Evolutionary conservation across 2,329 filamentous ascomycete genomes (phyloP).

Genomic region (Aureobasidium mangrovei): DNA sequence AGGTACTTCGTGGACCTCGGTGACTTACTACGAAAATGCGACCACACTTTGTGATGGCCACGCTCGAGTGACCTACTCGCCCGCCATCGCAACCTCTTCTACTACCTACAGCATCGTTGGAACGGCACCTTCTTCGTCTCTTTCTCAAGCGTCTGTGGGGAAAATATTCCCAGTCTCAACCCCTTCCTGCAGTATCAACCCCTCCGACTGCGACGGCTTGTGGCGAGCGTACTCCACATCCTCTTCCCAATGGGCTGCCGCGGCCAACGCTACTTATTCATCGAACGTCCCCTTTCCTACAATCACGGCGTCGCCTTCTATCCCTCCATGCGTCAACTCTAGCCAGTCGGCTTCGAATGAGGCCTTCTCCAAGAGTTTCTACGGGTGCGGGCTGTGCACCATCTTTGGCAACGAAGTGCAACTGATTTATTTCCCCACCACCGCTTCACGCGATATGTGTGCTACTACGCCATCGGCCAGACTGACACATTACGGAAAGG

Average conservation of each 20-base stretch:
- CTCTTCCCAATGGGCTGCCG: slow-evolving; percentile 8
- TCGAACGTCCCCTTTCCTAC: not conserved
- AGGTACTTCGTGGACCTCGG: slow-evolving; percentile 15
- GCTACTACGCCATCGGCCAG: slow-evolving; percentile 21
- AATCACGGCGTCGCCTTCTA: slow-evolving; percentile 19
- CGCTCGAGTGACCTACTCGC: slow-evolving; percentile 22
- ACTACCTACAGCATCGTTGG: slow-evolving; percentile 14
- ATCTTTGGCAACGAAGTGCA: slow-evolving; percentile 25
- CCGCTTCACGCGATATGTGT: slow-evolving; percentile 23
- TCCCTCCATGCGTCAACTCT: slow-evolving; percentile 20
- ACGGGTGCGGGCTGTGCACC: slow-evolving; percentile 25
- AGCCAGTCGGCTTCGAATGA: slow-evolving; percentile 16
- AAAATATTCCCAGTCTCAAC: slow-evolving; percentile 17
- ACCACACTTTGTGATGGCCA: slow-evolving; percentile 26
- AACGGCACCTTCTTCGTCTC: slow-evolving; percentile 14
- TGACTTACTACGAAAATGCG: slow-evolving; percentile 23
- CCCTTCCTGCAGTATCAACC: slow-evolving; percentile 21
- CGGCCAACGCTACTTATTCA: slow-evolving; percentile 13
- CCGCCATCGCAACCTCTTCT: slow-evolving; percentile 19
- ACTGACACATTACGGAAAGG: slow-evolving; percentile 20
- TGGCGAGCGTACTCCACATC: slow-evolving; percentile 23
- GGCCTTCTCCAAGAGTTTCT: slow-evolving; percentile 16
- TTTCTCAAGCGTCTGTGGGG: slow-evolving; percentile 13
- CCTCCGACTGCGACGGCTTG: slow-evolving; percentile 23
- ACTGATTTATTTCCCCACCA: slow-evolving; percentile 25